Conservation (phyloP, 306 rosid genomes). For the Lithocarpus polystachyus region DNA sequence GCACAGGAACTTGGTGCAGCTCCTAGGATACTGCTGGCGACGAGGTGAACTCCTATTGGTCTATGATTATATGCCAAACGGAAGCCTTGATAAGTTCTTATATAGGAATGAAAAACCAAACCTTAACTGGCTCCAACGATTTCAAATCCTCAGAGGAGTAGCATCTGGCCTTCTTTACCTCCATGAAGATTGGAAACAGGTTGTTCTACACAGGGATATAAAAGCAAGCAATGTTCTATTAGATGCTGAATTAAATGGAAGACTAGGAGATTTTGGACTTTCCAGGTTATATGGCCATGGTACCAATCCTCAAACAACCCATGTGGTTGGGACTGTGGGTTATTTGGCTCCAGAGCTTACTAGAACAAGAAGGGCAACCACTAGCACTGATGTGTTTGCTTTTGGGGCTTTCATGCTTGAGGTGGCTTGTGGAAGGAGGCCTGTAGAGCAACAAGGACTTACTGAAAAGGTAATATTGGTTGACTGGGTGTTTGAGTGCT, state of each 20-base stretch:
- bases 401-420: too few species aligned
- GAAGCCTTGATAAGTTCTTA: slow-evolving; percentile 35
- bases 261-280: not conserved
- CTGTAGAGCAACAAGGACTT: too few species aligned
- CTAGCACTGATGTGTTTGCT: too few species aligned
- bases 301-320: too few species aligned
- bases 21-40: slow-evolving; percentile 29
- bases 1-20: slow-evolving; percentile 38
- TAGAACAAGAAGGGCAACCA: too few species aligned
- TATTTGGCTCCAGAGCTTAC: too few species aligned
- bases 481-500: too few species aligned
- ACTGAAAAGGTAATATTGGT: too few species aligned
- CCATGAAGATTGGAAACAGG: slow-evolving; percentile 37
- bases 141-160: slow-evolving; percentile 16
- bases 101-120: not conserved
- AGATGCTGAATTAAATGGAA: slow-evolving; percentile 25
- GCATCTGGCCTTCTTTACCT: slow-evolving; percentile 33
- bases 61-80: slow-evolving; percentile 32
- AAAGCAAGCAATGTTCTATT: slow-evolving; percentile 38
- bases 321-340: too few species aligned
- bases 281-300: too few species aligned
- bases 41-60: slow-evolving; percentile 3
- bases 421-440: too few species aligned
- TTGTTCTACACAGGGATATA: slow-evolving; percentile 38
- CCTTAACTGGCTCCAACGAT: slow-evolving; percentile 33